Base-by-base conservation (phyloP, 2,329 filamentous ascomycete genomes). In the Aureobasidium sp. region DNA sequence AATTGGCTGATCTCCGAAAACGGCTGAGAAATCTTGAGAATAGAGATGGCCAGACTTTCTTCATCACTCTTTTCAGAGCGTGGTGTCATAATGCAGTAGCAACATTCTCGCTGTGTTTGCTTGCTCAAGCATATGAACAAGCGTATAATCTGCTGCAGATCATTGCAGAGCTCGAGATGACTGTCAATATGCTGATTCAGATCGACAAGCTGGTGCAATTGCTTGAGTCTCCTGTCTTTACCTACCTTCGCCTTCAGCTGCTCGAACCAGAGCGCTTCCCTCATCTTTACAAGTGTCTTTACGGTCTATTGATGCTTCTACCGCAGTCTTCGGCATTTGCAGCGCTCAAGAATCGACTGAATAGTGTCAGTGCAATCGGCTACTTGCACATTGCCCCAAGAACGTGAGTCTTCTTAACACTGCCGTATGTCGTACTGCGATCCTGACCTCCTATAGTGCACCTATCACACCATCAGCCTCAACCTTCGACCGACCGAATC, bases 71-170 rank as follows among this genome's bases (percentile, higher is more conserved):
- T 3, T 99, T 99, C 76, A 86, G 91, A 63, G 96, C 93, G 4
- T 99, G 94, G 94, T 99, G 94, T 72, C 94, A 97, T 73, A 99
- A 99, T 71, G 92, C 94, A 2, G 95, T 99, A 6, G 93, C 94
- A 8, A 97, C 94, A 0, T 99, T 99, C 75, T 97, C 92, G 2
- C 80, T 99, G 4, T 99, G 94, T 71, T 81, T 99, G 36, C 85
- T 99, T 57, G 94, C 94, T 1, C 94, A 99, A 75, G 94, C 93
- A 13, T 99, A 99, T 72, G 94, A 99, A 72, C 95, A 97, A 72
- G 94, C 94, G 12, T 99, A 97, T 71, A 91, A 97, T 72, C 81
- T 99, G 17, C 80, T 99, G 20, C 92, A 97, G 71, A 94, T 97
- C 52, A 97, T 99, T 15, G 94, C 91, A 64, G 94, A 99, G 70